Base-by-base conservation (phyloP, 2,329 filamentous ascomycete genomes). In the Fusarium staphyleae region DNA sequence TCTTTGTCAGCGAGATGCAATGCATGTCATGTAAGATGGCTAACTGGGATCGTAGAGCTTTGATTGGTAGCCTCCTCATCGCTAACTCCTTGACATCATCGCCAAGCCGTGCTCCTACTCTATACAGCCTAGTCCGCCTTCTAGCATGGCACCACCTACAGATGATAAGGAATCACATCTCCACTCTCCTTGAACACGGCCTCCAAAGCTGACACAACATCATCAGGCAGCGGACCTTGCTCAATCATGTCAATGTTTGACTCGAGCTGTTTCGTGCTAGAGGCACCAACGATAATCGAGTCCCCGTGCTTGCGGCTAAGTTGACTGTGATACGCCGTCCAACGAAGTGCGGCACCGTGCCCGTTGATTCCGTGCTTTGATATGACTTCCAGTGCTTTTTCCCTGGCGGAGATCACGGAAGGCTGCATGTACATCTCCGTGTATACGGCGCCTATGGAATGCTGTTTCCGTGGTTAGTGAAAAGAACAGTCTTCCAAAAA, bases 281-380 rank as follows among this genome's bases (percentile, higher is more conserved):
- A 73, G 0, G 67, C 72, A 0, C 71, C 73, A 5, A 77, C 48
- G 5, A 77, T 69, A 12, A 77, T 43, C 1, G 63, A 69, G 33
- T 78, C 77, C 0, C 73, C 74, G 11, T 69, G 45, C 5, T 59
- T 50, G 1, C 41, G 57, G 12, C 67, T 50, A 1, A 79, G 62
- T 16, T 58, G 44, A 28, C 74, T 69, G 52, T 78, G 75, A 43
- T 73, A 66, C 5, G 64, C 63, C 1, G 69, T 69, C 77, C 77
- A 79, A 3, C 77, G 69, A 10, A 78, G 65, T 3, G 77, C 73
- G 1, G 74, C 75, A 1, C 71, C 74, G 47, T 77, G 75, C 3
- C 70, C 73, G 29, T 46, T 66, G 30, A 78, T 74, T 10, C 67
- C 69, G 52, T 76, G 63, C 55, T 70, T 70, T 7, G 58, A 52